These are phyloP conservation scores for Tuber umbilicatum DNA, from an alignment of 495 filamentous ascomycete species.

Conservation along the genomic window DNA sequence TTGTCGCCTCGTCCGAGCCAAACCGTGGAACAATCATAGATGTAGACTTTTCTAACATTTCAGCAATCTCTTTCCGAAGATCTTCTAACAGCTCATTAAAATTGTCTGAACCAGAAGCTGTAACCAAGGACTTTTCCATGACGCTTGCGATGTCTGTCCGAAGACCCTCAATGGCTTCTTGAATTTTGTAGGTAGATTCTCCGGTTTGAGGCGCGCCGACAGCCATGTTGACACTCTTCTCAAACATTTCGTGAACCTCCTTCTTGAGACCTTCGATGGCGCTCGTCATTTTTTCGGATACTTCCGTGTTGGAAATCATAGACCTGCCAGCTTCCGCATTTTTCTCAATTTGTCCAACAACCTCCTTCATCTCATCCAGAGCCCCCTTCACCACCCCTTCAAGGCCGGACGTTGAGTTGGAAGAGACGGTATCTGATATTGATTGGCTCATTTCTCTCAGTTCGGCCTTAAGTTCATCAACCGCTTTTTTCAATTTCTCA, in stretches of 20 bases:
- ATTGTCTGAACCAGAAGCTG: slow-evolving; percentile 19
- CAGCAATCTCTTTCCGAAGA: slow-evolving; percentile 27
- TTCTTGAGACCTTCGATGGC: slow-evolving; percentile 60
- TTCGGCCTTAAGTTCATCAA: slow-evolving; percentile 31
- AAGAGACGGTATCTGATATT: slow-evolving; percentile 27
- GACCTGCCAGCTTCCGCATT: slow-evolving; percentile 52
- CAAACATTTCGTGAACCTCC: slow-evolving; percentile 47
- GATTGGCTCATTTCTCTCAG: slow-evolving; percentile 34
- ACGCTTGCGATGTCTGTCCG: slow-evolving; percentile 50
- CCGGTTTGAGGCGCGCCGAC: slow-evolving; percentile 61
- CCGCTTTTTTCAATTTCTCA: slow-evolving; percentile 27
- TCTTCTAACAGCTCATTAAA: slow-evolving; percentile 28
- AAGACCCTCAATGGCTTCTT: slow-evolving; percentile 63
- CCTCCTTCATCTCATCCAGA: slow-evolving; percentile 68
- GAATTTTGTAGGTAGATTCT: slow-evolving; percentile 59
- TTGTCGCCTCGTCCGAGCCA: slow-evolving; percentile 22
- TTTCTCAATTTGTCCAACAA: slow-evolving; percentile 55
- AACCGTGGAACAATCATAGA: slow-evolving; percentile 19
- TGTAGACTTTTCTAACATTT: slow-evolving; percentile 31
- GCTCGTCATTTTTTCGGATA: slow-evolving; percentile 72
- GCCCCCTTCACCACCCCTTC: slow-evolving; percentile 61
- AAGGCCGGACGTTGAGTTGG: slow-evolving; percentile 44
- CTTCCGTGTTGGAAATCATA: slow-evolving; percentile 71
- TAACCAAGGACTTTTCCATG: slow-evolving; percentile 31
- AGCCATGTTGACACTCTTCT: slow-evolving; percentile 58